Percentiles rank a stretch among this genome's conserved stretches.
Evolutionary conservation across 148 eudicot genomes (phyloP).

Genomic region (Pouteria glomerata): DNA sequence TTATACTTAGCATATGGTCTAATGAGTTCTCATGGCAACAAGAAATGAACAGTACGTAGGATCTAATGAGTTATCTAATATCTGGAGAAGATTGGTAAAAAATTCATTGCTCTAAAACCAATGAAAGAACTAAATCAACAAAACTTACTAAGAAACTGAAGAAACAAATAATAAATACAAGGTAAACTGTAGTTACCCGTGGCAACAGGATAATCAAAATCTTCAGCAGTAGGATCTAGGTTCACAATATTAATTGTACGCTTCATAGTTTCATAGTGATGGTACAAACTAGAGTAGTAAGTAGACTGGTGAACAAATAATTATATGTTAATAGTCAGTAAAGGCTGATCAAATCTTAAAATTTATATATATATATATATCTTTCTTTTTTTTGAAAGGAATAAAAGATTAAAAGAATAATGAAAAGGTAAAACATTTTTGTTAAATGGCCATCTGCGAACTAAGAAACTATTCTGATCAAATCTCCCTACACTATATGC

Average conservation of each 20-base stretch:
- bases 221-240: constrained; percentile 92
- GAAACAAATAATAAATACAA: not conserved
- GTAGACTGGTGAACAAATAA: constrained; percentile 47
- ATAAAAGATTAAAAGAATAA: too few relatives aligned
- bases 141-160: not conserved
- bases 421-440: not conserved
- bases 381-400: too few relatives aligned
- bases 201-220: constrained; percentile 90
- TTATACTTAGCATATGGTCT: too few relatives aligned
- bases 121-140: not conserved
- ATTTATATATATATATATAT: too few relatives aligned
- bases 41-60: too few relatives aligned
- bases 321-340: not conserved
- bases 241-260: constrained; percentile 70
- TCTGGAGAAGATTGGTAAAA: constrained; percentile 28
- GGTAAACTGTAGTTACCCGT: constrained; percentile 33
- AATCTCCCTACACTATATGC: too few relatives aligned
- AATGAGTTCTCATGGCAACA: too few relatives aligned
- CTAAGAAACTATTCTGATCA: not conserved
- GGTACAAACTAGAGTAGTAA: constrained; percentile 77
- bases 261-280: constrained; percentile 67
- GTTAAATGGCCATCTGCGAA: not conserved
- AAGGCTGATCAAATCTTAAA: not conserved
- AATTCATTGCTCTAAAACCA: not conserved
- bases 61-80: constrained; percentile 74